Percentiles rank a stretch among this genome's conserved stretches.
phyloP scores from a whole-genome alignment of 345 rosid genomes.

The Durio zibethinus region DNA sequence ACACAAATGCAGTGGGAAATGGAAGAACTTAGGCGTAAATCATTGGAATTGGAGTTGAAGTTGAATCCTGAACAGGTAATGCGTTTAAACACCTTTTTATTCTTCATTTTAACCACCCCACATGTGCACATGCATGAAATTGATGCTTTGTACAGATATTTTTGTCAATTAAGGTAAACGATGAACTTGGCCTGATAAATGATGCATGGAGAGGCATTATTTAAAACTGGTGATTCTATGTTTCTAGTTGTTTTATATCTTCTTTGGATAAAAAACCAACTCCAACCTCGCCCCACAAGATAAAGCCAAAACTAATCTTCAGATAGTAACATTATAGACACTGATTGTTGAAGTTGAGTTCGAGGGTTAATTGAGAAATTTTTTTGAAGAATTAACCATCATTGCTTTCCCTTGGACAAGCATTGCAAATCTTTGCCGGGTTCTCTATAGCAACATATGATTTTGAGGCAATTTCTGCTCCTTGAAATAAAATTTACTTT shows the following conservation, averaged over 20 bases:
- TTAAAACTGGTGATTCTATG: not conserved
- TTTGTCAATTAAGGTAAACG: not conserved
- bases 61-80: slow-evolving; percentile 70
- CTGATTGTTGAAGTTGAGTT: not conserved
- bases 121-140: not conserved
- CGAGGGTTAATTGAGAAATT: not conserved
- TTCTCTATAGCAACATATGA: not conserved
- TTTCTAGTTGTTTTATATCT: not conserved
- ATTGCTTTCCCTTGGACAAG: not conserved
- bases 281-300: not conserved
- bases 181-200: not conserved
- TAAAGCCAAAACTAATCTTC: not conserved
- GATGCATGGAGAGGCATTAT: not conserved
- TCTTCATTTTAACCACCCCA: not conserved
- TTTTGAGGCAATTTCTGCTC: not conserved
- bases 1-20: slow-evolving; percentile 99
- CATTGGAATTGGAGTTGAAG: slow-evolving; percentile 88
- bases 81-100: not conserved
- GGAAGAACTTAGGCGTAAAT: slow-evolving; percentile 85
- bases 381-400: not conserved
- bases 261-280: not conserved
- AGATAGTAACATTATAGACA: not conserved
- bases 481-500: not conserved
- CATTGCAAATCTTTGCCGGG: not conserved
- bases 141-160: not conserved